Evolutionary conservation across 2,329 filamentous ascomycete genomes (phyloP), one percentile per base, ranked within the genome.

Genomic region (Pseudodiploospora longispora): DNA sequence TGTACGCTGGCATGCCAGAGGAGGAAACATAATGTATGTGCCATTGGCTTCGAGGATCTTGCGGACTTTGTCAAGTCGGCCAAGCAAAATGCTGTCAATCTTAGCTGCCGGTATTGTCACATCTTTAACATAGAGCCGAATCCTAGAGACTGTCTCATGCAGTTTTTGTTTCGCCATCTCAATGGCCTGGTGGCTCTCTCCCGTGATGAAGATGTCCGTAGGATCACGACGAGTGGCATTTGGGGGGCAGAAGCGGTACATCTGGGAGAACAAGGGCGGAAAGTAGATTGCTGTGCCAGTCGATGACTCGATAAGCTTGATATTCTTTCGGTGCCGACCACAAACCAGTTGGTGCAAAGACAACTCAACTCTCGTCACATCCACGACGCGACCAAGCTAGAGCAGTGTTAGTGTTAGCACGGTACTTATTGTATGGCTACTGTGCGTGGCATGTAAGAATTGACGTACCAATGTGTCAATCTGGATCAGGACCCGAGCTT

Each of bases 211-310:
- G 49, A 98, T 87, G 59, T 96, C 86, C 59, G 89, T 83, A 31
- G 91, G 85, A 42, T 89, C 87, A 53, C 93, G 82, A 47, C 87
- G 81, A 44, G 80, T 80, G 19, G 89, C 89, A 52, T 86, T 87
- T 6, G 81, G 80, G 1, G 91, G 90, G 42, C 83, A 87, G 63
- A 95, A 98, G 47, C 87, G 85, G 60, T 93, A 96, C 52, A 96
- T 83, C 47, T 85, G 82, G 10, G 91, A 90, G 61, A 97, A 97
- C 1, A 91, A 85, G 6, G 90, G 89, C 29, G 93, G 93, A 60
- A 98, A 97, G 69, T 98, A 98, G 57, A 98, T 97, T 51, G 93
- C 91, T 6, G 93, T 97, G 57, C 90, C 88, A 10, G 93, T 97
- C 29, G 85, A 82, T 10, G 93, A 95, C 66, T 98, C 93, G 59